phyloP scores from a whole-genome alignment of 176 grass and related monocot genomes.

The Aegilops sharonensis region DNA sequence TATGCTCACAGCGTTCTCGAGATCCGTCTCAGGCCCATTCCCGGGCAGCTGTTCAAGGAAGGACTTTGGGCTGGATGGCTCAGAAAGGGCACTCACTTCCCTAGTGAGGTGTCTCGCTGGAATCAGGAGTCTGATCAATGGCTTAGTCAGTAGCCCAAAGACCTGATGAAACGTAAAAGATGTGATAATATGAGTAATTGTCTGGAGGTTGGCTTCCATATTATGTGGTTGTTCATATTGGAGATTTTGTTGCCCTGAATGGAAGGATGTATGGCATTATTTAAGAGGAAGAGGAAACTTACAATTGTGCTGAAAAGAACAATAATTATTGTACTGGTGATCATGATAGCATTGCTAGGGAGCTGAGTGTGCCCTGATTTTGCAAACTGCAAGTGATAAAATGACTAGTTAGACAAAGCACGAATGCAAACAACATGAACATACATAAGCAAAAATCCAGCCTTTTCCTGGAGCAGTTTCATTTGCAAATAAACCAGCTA shows the following conservation, averaged over 20 bases:
- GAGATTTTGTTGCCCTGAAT: background rate
- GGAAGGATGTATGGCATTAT: background rate
- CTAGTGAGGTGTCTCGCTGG: conserved; percentile 51
- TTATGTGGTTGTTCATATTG: background rate
- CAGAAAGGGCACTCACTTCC: conserved; percentile 49
- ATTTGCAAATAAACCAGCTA: conserved; percentile 8
- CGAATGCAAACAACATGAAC: background rate
- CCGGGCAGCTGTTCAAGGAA: conserved; percentile 48
- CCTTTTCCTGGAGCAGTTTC: background rate
- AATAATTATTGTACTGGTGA: conserved; percentile 83
- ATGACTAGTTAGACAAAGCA: background rate
- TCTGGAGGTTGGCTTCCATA: background rate
- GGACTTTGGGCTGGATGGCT: conserved; percentile 77
- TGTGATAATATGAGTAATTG: background rate
- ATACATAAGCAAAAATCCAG: background rate
- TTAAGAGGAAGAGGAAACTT: conserved; percentile 25
- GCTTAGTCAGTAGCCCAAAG: conserved; percentile 91
- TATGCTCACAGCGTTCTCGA: conserved; percentile 32
- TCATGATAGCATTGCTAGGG: conserved; percentile 87
- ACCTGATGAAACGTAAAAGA: conserved; percentile 43
- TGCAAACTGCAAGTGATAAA: conserved; percentile 62
- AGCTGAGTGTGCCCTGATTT: conserved; percentile 78
- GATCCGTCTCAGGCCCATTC: conserved; percentile 33
- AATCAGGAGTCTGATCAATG: conserved; percentile 59
- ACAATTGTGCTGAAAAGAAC: conserved; percentile 94